Evolutionary conservation across 352 stramenopile species (phyloP), one percentile per base, ranked within the genome.

Genomic region (Chrysophaeum taylorii): DNA sequence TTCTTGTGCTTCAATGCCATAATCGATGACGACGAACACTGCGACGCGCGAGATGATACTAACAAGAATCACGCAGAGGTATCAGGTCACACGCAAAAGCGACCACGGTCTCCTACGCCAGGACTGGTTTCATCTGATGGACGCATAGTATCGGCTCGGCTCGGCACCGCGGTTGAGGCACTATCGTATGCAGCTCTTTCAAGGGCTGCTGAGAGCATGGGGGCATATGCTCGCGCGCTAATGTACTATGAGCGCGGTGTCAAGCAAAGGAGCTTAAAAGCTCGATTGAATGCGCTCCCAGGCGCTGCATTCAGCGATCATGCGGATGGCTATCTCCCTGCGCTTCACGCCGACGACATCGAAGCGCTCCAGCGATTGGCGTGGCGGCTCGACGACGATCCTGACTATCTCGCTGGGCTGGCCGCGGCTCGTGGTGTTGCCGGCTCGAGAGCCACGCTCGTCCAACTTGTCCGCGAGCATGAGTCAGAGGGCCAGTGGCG

Each of bases 401-500:
- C 57, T 4, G 81, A 88, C 75, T 85, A 82, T 41, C 83, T 89
- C 76, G 64, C 76, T 33, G 73, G 78, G 61, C 64, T 91, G 25
- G 64, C 66, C 31, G 69, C 81, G 67, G 76, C 81, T 53, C 76
- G 64, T 23, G 73, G 68, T 70, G 9, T 42, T 61, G 60, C 72
- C 53, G 70, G 75, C 73, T 60, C 69, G 74, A 31, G 72, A 37
- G 21, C 78, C 52, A 71, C 72, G 61, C 42, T 71, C 9, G 31
- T 25, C 21, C 73, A 80, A 64, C 71, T 43, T 36, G 80, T 84
- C 33, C 63, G 68, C 50, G 53, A 73, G 57, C 78, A 76, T 71
- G 83, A 89, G 73, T 73, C 81, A 68, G 80, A 76, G 62, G 80
- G 76, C 27, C 78, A 89, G 64, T 87, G 80, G 77, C 76, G 82